Evolutionary conservation across 371 early-diverging fungal species (phyloP), one percentile per base, ranked within the genome.

Genomic region (Funneliformis caledonium): DNA sequence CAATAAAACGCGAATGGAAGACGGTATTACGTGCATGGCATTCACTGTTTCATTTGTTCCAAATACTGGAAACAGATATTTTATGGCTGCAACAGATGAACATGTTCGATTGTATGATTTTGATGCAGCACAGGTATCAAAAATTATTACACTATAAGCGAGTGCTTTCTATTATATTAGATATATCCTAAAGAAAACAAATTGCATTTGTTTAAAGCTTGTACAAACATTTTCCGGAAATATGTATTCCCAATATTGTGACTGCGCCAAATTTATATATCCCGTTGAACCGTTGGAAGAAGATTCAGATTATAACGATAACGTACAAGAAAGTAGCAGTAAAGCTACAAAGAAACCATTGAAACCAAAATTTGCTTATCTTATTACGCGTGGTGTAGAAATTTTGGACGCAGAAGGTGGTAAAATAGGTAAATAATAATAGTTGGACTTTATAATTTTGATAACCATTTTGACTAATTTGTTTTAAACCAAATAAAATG

Each of bases 21-120:
- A 97, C 69, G 94, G 93, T 14, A 86, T 92, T 14, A 96, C 96
- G 0, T 97, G 96, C 85, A 97, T 97, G 96, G 97, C 96, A 7
- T 97, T 97, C 86, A 95, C 93, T 0, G 93, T 96, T 3, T 93
- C 96, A 1, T 97, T 97, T 85, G 85, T 96, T n/a, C 97, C 97
- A 2, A 90, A 95, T 81, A 93, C 95, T 0, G 97, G 96, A 50
- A 97, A 97, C 86, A 92, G 92, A 77, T 96, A 93, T 86, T 96
- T 97, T 84, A 80, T 96, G 47, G 96, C 94, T 2, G 94, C 97
- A 2, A 93, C 94, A 48, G 97, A 97, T 82, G 96, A 93, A 81
- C 91, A 93, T 72, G 81, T 97, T 12, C 87, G 92, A 68, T 84
- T 97, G n/a, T 96, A 92, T 85, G 97, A 97, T 81, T 94, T 97